Conservation (phyloP, 1,139 yeast genomes). For the Nadsonia starkeyi-henricii region DNA sequence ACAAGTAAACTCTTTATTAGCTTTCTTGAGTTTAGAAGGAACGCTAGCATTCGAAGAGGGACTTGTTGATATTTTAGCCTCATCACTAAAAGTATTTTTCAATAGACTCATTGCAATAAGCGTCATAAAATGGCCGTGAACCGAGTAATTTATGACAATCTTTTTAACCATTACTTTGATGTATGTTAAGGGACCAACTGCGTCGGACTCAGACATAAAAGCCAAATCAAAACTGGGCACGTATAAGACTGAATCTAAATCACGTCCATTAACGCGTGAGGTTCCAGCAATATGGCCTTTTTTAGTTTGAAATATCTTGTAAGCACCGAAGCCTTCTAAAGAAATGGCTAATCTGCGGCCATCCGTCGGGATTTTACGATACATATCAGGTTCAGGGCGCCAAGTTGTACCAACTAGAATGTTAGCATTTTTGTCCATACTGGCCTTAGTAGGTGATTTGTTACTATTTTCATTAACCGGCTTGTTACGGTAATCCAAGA, state of each 20-base stretch:
- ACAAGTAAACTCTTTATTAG: conserved; percentile 19
- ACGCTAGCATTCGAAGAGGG: not conserved
- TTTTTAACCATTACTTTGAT: conserved; percentile 1
- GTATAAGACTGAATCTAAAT: not conserved
- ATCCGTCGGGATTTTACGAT: not conserved
- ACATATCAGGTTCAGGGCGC: not conserved
- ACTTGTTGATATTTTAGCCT: not conserved
- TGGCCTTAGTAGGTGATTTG: not conserved
- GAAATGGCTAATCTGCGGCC: conserved; percentile 4
- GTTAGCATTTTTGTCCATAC: not conserved
- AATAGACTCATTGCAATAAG: conserved; percentile 11
- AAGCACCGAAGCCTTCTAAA: conserved; percentile 1
- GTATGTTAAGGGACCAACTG: conserved; percentile 2
- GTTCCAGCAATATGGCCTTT: not conserved
- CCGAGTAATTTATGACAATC: conserved; percentile 4
- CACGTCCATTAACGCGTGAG: not conserved
- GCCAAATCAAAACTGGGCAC: conserved; percentile 3
- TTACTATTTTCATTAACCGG: conserved; percentile 1
- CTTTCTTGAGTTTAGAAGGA: not conserved
- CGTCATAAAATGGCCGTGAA: conserved; percentile 8
- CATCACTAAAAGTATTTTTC: conserved; percentile 12
- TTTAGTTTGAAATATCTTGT: not conserved
- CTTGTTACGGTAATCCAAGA: conserved; percentile 8
- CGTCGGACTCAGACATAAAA: conserved; percentile 2
- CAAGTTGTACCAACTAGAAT: conserved; percentile 1